Conservation (phyloP, 2,329 filamentous ascomycete genomes). For the Cladosporium sphaerospermum region DNA sequence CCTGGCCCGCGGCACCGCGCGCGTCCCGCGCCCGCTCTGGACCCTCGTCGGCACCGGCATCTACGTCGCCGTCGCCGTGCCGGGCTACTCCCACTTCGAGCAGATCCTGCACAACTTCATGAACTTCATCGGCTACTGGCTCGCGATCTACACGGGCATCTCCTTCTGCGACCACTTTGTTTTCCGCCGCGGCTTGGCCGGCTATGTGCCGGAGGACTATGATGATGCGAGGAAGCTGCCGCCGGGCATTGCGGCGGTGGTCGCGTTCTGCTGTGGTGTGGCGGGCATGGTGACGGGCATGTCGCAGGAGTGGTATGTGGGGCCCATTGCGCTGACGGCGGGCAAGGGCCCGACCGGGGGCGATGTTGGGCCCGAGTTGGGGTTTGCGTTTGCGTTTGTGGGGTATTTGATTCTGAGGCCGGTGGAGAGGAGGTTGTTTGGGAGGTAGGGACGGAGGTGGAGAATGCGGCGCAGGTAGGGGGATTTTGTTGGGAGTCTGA, state of each 20-base stretch:
- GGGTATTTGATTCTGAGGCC: conserved; percentile 48
- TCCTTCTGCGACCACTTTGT: conserved; percentile 61
- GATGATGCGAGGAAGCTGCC: conserved; percentile 54
- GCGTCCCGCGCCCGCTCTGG: conserved; percentile 63
- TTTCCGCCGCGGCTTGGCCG: conserved; percentile 56
- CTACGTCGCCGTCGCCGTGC: conserved; percentile 64
- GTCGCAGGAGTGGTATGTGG: conserved; percentile 62
- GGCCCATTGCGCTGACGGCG: conserved; percentile 58
- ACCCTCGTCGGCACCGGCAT: conserved; percentile 55
- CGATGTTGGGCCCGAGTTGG: conserved; percentile 61
- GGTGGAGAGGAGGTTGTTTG: conserved; percentile 40
- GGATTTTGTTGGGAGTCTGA: background rate
- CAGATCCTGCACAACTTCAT: conserved; percentile 64
- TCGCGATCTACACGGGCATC: conserved; percentile 66
- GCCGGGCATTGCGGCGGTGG: conserved; percentile 55
- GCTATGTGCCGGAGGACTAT: conserved; percentile 56
- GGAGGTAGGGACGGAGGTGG: too few relatives aligned
- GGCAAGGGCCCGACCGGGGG: conserved; percentile 47
- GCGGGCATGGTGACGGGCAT: conserved; percentile 63
- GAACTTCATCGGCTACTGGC: conserved; percentile 58
- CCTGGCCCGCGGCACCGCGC: conserved; percentile 51
- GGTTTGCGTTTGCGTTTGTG: conserved; percentile 53
- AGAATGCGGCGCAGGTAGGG: too few relatives aligned
- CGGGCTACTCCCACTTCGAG: conserved; percentile 61
- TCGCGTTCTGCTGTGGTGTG: conserved; percentile 59